Percentiles rank a stretch among this genome's conserved stretches.
Conservation (phyloP, 202 grass and related monocot genomes). For the Bolboschoenoplectus hybrid region DNA sequence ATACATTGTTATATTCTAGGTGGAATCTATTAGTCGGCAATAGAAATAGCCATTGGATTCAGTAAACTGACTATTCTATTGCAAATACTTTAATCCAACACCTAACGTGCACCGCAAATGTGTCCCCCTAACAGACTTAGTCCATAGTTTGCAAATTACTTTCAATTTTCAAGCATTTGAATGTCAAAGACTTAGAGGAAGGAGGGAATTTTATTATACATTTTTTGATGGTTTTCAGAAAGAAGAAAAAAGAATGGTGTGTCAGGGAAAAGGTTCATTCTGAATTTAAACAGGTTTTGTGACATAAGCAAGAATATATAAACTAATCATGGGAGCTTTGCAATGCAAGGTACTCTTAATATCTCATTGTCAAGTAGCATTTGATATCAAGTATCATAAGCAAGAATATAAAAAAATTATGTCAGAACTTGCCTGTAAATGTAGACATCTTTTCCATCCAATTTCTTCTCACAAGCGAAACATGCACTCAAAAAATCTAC, state of each 20-base stretch:
- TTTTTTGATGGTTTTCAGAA: not conserved
- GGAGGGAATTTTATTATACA: not conserved
- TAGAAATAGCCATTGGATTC: conserved; percentile 35
- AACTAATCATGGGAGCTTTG: conserved; percentile 15
- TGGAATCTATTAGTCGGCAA: conserved; percentile 40
- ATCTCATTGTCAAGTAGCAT: conserved; percentile 18
- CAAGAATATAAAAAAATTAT: conserved; percentile 18
- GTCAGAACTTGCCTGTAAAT: conserved; percentile 73
- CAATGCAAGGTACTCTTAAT: not conserved
- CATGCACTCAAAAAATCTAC: conserved; percentile 71
- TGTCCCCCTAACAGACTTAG: not conserved
- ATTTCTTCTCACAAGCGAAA: conserved; percentile 80
- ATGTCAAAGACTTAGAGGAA: not conserved
- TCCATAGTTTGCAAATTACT: not conserved
- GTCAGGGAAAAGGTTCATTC: not conserved
- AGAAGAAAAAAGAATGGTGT: not conserved
- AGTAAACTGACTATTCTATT: conserved; percentile 31
- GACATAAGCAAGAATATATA: not conserved
- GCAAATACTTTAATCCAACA: conserved; percentile 21
- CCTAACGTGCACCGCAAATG: not conserved
- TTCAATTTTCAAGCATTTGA: not conserved
- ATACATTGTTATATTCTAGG: conserved; percentile 43
- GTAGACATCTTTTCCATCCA: conserved; percentile 91
- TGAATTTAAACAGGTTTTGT: not conserved
- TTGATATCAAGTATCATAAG: not conserved